Conservation (phyloP, 2,329 filamentous ascomycete genomes). For the Cladorrhinum sp. region DNA sequence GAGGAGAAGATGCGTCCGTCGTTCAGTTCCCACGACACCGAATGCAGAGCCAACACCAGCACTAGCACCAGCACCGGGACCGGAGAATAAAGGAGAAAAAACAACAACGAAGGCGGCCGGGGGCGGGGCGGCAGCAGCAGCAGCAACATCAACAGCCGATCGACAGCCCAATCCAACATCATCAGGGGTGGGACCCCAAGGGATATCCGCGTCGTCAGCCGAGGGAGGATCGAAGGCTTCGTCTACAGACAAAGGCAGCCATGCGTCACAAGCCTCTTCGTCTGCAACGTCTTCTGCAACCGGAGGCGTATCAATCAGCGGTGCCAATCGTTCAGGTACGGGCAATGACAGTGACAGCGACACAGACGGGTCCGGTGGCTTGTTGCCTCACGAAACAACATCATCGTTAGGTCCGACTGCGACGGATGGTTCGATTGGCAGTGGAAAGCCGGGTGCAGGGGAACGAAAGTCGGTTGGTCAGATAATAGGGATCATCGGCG, state of each 20-base stretch:
- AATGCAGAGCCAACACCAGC: neutral
- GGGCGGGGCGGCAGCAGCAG: no score
- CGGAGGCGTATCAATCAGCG: neutral
- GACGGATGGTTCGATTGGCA: neutral
- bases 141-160: neutral
- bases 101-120: no score
- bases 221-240: no score
- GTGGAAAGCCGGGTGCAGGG: neutral
- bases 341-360: neutral
- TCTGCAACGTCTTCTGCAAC: neutral
- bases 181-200: neutral
- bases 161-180: neutral
- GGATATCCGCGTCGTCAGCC: neutral
- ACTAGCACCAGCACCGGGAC: neutral
- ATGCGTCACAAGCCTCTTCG: neutral
- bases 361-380: neutral
- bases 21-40: neutral
- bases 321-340: neutral
- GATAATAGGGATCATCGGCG: neutral
- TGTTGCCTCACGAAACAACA: neutral
- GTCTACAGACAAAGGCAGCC: neutral
- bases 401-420: neutral
- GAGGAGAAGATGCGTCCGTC: conserved; percentile 4
- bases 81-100: neutral
- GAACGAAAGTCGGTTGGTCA: neutral